A percentile compares a stretch with the other conserved stretches of the same genome.
Conservation (phyloP, 2,329 filamentous ascomycete species). For the Fusarium ramigenum region DNA sequence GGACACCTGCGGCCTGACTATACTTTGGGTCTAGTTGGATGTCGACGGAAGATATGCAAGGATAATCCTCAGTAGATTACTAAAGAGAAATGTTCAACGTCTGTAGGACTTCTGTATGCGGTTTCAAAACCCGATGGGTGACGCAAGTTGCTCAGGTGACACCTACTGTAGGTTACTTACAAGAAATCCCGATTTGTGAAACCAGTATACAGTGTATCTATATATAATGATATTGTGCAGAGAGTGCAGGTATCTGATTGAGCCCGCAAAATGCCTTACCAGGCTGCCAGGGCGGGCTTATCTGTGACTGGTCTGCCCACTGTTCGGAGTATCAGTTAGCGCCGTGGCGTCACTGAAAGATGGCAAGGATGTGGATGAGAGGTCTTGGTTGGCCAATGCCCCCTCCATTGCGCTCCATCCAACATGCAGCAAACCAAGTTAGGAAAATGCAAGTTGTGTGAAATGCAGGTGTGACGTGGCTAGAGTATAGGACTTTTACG, state of each 20-base stretch:
- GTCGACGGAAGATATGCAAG: neutral
- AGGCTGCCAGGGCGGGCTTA: no score
- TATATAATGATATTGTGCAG: no score
- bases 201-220: no score
- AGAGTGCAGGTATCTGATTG: no score
- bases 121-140: no score
- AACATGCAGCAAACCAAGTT: neutral
- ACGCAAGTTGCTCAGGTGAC: no score
- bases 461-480: no score
- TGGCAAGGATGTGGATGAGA: neutral
- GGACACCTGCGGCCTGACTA: fast-evolving
- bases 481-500: no score
- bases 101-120: no score
- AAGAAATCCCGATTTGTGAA: fast-evolving
- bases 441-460: neutral
- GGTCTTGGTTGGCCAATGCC: neutral
- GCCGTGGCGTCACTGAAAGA: fast-evolving
- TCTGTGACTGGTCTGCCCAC: no score
- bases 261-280: no score
- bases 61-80: fast-evolving
- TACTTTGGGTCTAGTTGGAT: neutral
- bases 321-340: neutral
- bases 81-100: neutral
- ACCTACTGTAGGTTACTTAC: neutral
- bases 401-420: neutral